Conservation (phyloP, 2,329 filamentous ascomycete genomes). For the Colletotrichum godetiae region DNA sequence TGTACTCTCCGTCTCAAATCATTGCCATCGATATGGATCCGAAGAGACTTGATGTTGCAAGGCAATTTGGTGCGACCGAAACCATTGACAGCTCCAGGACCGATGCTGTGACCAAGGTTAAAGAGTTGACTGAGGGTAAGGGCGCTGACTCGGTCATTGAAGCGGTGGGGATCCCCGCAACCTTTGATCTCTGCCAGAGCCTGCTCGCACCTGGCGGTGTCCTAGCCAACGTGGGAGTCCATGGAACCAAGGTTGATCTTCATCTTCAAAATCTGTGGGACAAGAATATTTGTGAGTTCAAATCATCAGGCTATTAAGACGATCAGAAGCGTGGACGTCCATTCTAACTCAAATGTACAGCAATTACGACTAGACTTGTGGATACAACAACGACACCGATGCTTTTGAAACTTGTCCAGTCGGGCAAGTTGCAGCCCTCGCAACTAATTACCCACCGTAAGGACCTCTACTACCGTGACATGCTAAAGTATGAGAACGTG, state of each 20-base stretch:
- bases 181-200: constrained; percentile 64
- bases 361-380: constrained; percentile 59
- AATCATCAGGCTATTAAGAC: neutral
- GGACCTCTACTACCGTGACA: constrained; percentile 19
- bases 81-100: constrained; percentile 51
- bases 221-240: constrained; percentile 69
- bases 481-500: too few relatives aligned
- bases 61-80: constrained; percentile 59
- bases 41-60: constrained; percentile 58
- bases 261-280: constrained; percentile 66
- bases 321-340: neutral
- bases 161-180: constrained; percentile 64
- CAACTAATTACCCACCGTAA: constrained; percentile 58
- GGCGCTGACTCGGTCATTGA: constrained; percentile 70
- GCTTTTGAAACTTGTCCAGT: constrained; percentile 56
- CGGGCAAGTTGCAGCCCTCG: constrained; percentile 53
- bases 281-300: constrained; percentile 60
- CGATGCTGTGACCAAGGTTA: constrained; percentile 51
- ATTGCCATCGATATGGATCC: constrained; percentile 64
- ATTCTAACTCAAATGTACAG: constrained; percentile 38
- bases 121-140: constrained; percentile 57
- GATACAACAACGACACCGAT: constrained; percentile 60
- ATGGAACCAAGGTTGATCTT: constrained; percentile 63
- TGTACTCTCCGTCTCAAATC: constrained; percentile 63
- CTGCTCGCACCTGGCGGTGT: constrained; percentile 63